Base-by-base conservation (phyloP, 257 asterid genomes). In the Ilex aquifolium region DNA sequence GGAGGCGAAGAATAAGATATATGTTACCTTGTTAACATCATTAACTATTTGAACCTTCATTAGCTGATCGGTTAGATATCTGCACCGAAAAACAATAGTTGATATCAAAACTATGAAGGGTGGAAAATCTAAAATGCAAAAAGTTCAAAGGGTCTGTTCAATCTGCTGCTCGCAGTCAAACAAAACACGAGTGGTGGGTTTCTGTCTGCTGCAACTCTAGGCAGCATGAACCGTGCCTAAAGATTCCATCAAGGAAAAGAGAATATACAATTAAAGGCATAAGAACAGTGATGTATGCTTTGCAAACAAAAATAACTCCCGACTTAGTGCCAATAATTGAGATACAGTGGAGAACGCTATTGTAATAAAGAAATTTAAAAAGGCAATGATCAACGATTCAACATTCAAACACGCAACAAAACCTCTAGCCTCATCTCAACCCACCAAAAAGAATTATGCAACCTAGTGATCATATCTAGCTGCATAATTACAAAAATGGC, bases 1-100 rank as follows among this genome's bases (percentile, higher is more conserved):
- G 68, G 65, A 65, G 57, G 52, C 69, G 48, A 11, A 42, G 48
- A 11, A 42, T 42, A 11, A 42, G 13, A 11, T 10, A 10, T 2
- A 10, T 7, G 64, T 65, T 78, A 92, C 99, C 97, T 85, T 87
- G 78, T 87, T 93, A 67, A 82, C 95, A 80, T 89, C 97, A 68
- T 93, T 89, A 69, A 93, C 97, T 49, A 73, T 72, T 74, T 87
- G 90, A 60, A 93, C 88, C 75, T 83, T 87, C 73, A 76, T 77
- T 76, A 92, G 83, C 55, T 87, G 93, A 67, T 88, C 98, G 58
- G 84, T 73, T 40, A 92, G 76, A 78, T 76, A 85, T 79, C 99
- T 92, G 85, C 57, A 51, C 64, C 62, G 46, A 49, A 62, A 58
- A 50, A 39, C 58, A 36, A 49, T 21, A 62, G 30, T 49, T 49